A percentile compares a stretch with the other conserved stretches of the same genome.
Evolutionary conservation across 2,329 filamentous ascomycete species (phyloP).

Genomic region (Cladosporium sp.): DNA sequence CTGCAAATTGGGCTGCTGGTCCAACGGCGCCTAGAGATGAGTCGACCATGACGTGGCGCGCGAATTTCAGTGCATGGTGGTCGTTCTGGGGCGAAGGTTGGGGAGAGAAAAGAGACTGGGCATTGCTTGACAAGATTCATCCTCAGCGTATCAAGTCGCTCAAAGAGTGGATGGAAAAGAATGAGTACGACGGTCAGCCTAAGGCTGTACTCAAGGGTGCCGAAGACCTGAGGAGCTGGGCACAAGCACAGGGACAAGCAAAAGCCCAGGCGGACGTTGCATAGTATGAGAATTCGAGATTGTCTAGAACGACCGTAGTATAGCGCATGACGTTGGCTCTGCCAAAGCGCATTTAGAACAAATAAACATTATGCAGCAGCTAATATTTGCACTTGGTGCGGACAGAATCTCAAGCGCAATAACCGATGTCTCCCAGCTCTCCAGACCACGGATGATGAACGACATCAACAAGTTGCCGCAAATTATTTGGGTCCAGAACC

Average conservation of each 20-base stretch:
- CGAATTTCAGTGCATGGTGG: not conserved
- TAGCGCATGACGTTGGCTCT: too few species aligned
- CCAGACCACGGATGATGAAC: slow-evolving; percentile 9
- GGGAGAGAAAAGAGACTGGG: not conserved
- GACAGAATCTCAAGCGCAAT: too few species aligned
- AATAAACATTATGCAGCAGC: too few species aligned
- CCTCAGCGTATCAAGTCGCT: not conserved
- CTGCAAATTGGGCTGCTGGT: not conserved
- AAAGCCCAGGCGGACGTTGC: too few species aligned
- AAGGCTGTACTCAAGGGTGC: not conserved
- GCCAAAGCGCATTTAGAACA: too few species aligned
- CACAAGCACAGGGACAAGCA: not conserved
- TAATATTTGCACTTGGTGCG: too few species aligned
- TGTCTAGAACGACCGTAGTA: too few species aligned
- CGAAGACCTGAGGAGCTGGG: not conserved
- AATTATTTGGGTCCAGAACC: not conserved
- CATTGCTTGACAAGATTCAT: not conserved
- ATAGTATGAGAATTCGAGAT: too few species aligned
- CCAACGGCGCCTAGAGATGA: not conserved
- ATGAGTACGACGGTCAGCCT: not conserved
- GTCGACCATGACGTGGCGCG: not conserved
- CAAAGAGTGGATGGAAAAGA: not conserved
- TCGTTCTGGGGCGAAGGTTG: not conserved
- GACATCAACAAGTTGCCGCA: slow-evolving; percentile 7
- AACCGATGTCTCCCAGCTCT: not conserved